Percentiles rank a stretch among this genome's conserved stretches.
phyloP scores from a whole-genome alignment of 805 yeast species.

The Komagataella pastoris region DNA sequence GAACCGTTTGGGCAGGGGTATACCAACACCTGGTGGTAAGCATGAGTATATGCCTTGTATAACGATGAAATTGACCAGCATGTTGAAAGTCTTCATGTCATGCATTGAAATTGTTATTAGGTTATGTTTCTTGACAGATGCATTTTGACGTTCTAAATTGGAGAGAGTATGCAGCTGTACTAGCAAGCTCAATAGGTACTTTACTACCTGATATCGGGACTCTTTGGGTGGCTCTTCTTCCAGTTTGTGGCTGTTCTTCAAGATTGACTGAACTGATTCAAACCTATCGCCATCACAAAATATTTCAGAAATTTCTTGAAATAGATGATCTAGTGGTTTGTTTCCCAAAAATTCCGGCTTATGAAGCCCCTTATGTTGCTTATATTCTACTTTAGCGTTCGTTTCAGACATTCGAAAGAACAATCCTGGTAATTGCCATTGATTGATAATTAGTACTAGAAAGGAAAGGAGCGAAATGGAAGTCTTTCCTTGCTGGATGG shows the following conservation, averaged over 20 bases:
- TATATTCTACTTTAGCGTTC: neutral
- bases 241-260: neutral
- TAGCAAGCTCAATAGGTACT: slow-evolving; percentile 22
- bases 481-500: neutral
- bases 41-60: slow-evolving; percentile 62
- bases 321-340: slow-evolving; percentile 18
- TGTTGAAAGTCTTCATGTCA: slow-evolving; percentile 68
- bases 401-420: neutral
- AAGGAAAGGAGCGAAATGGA: neutral
- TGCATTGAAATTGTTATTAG: slow-evolving; percentile 63
- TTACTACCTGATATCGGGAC: slow-evolving; percentile 16
- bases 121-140: slow-evolving; percentile 13
- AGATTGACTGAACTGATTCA: neutral
- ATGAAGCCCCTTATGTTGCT: slow-evolving; percentile 1
- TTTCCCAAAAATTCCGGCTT: slow-evolving; percentile 13
- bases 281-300: neutral
- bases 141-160: slow-evolving; percentile 9
- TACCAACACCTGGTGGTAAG: slow-evolving; percentile 40
- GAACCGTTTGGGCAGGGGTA: slow-evolving; percentile 49
- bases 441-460: neutral
- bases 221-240: neutral
- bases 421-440: neutral
- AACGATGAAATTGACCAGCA: slow-evolving; percentile 48
- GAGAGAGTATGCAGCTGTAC: slow-evolving; percentile 25
- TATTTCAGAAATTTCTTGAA: slow-evolving; percentile 11